Evolutionary conservation across 805 yeast species (phyloP).

Genomic region (Kregervanrija pseudodelftensis): DNA sequence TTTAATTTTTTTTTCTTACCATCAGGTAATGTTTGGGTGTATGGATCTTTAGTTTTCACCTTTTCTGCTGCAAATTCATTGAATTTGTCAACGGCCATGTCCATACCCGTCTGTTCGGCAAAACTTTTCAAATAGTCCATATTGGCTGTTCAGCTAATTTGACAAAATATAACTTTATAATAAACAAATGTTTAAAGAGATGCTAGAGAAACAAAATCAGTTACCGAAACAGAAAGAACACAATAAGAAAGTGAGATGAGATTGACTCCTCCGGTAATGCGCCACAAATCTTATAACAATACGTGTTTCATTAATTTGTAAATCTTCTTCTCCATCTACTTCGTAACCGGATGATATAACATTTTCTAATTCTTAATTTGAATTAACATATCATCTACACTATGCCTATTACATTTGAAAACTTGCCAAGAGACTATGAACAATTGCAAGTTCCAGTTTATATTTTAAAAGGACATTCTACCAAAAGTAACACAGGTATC

Average conservation of each 20-base stretch:
- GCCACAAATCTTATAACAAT: too few relatives aligned
- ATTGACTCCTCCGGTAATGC: too few relatives aligned
- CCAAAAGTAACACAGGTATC: conserved; percentile 26
- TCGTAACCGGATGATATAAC: too few relatives aligned
- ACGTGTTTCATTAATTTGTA: too few relatives aligned
- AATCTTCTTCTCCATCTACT: too few relatives aligned
- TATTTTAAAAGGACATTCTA: conserved; percentile 41
- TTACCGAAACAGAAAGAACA: too few relatives aligned
- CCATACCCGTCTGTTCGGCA: conserved; percentile 9
- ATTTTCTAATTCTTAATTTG: neutral
- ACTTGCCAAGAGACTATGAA: conserved; percentile 26
- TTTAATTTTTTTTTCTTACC: conserved; percentile 52
- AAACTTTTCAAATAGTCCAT: conserved; percentile 5
- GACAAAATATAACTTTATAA: too few relatives aligned
- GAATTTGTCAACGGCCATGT: conserved; percentile 42
- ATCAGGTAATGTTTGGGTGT: conserved; percentile 38
- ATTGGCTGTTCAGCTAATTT: too few relatives aligned
- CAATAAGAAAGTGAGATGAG: too few relatives aligned
- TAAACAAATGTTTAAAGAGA: too few relatives aligned
- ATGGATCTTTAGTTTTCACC: conserved; percentile 62
- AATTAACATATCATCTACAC: neutral
- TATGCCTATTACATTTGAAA: conserved; percentile 27
- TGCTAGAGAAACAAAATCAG: too few relatives aligned
- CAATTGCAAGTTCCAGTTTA: conserved; percentile 40
- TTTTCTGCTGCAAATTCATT: conserved; percentile 64